phyloP scores from a whole-genome alignment of 768 basidiomycete genomes.

The Termitomyces sp. region DNA sequence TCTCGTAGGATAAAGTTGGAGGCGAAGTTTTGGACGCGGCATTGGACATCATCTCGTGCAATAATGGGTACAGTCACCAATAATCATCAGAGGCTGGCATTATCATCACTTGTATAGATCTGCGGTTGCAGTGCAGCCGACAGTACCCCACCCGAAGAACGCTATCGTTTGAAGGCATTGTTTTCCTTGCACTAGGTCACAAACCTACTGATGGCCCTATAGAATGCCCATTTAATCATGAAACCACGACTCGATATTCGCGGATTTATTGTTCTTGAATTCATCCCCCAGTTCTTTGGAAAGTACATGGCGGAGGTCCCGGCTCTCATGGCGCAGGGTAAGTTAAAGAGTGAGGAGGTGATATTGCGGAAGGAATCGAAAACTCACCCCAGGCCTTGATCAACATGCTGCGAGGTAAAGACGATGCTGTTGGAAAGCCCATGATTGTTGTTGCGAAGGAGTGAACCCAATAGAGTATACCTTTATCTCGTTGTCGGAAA shows the following conservation, averaged over 20 bases:
- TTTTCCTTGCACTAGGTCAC: no score
- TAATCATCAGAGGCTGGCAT: no score
- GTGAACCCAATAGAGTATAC: no score
- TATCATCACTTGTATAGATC: no score
- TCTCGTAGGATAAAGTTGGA: slow-evolving; percentile 36
- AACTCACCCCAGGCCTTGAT: slow-evolving; percentile 16
- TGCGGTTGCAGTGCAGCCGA: no score
- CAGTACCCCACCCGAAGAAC: slow-evolving; percentile 4
- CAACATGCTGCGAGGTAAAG: neutral
- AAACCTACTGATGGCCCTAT: no score
- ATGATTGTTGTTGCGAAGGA: neutral
- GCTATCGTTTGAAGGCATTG: slow-evolving; percentile 10
- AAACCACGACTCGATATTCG: slow-evolving; percentile 33
- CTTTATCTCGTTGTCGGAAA: no score
- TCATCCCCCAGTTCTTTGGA: slow-evolving; percentile 23
- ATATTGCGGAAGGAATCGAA: slow-evolving; percentile 31
- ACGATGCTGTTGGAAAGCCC: neutral
- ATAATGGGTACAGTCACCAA: slow-evolving; percentile 26
- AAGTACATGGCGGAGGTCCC: slow-evolving; percentile 34
- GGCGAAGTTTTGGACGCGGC: slow-evolving; percentile 34
- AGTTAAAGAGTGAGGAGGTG: slow-evolving; percentile 33
- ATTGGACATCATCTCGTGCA: slow-evolving; percentile 34
- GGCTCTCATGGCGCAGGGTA: slow-evolving; percentile 28
- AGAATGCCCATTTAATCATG: slow-evolving; percentile 36
- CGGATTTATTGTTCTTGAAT: slow-evolving; percentile 34